Evolutionary conservation across 1,139 yeast species (phyloP), one percentile per base, ranked within the genome.

Genomic region (Kodamaea fungicola): DNA sequence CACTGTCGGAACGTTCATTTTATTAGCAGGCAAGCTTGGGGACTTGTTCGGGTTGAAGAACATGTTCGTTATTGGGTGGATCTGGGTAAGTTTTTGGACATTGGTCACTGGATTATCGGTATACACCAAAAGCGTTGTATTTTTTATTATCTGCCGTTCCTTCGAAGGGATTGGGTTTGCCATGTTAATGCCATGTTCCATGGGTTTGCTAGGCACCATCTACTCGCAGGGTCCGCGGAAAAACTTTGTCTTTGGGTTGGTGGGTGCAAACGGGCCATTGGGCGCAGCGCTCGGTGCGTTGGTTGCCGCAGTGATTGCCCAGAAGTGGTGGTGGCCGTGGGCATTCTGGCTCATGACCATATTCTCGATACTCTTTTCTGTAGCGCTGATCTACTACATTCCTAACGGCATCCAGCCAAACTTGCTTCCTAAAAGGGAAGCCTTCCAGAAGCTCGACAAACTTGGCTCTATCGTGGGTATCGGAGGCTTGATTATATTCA

Each of bases 91-190:
- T 2, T 31, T 72, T 0, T 71, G 79, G 72, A 59, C 75, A 2
- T 42, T 76, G 25, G 56, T 76, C n/a, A 62, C 73, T 10, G 82
- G 80, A 0, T 44, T 75, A 2, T 60, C 79, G 0, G 54, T 57
- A n/a, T 76, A 67, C 44, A 47, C 74, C 2, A 55, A 63, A 12
- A 65, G 69, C 3, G 65, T 70, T 12, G 55, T 66, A 0, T 75
- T 75, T 49, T 75, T 69, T 51, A 74, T 76, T 38, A 52, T 74
- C 7, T 63, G 76, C 45, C 62, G 81, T 39, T 79, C 80, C 0
- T 61, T 76, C 31, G 79, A 73, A 50, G 82, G 81, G 10, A 59
- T 76, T 10, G 82, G 81, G 2, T 66, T 74, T 44, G 77, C 82
- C 0, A 64, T 73, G 32, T 54, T 75, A 32, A 51, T 76, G 34